Evolutionary conservation across 116 monocot species (phyloP).

Genomic region (Cymodocea nodosa): DNA sequence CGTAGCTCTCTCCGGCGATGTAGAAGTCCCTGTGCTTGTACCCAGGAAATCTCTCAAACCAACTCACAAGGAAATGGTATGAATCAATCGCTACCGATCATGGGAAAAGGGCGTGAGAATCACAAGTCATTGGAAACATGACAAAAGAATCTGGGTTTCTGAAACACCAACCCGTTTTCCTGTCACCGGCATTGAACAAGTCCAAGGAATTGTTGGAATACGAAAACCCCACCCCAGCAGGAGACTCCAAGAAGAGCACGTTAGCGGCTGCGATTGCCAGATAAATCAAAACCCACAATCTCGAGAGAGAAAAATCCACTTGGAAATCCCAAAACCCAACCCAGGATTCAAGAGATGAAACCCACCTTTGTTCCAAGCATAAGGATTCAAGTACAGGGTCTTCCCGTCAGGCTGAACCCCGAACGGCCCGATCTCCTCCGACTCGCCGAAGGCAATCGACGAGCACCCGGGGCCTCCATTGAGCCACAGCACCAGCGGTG

Average conservation of each 20-base stretch:
- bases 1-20: conserved; percentile 34
- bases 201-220: conserved; percentile 56
- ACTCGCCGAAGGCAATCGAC: conserved; percentile 22
- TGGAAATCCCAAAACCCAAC: conserved; percentile 2
- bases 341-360: background rate
- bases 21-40: conserved; percentile 30
- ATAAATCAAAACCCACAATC: background rate
- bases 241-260: conserved; percentile 76
- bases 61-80: conserved; percentile 16
- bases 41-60: conserved; percentile 28
- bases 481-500: conserved; percentile 27
- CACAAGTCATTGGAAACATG: background rate
- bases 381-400: conserved; percentile 44
- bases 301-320: background rate
- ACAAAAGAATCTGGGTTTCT: background rate
- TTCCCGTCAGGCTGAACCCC: conserved; percentile 39
- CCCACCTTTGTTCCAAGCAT: conserved; percentile 69
- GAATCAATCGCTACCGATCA: conserved; percentile 13
- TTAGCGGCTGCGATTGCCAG: conserved; percentile 39
- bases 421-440: conserved; percentile 28
- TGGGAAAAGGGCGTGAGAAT: no score
- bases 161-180: conserved; percentile 39
- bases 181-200: conserved; percentile 44
- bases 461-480: conserved; percentile 32
- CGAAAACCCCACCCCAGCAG: conserved; percentile 71